Conservation (phyloP, 2,329 filamentous ascomycete genomes). For the Sphaerulina populicola region DNA sequence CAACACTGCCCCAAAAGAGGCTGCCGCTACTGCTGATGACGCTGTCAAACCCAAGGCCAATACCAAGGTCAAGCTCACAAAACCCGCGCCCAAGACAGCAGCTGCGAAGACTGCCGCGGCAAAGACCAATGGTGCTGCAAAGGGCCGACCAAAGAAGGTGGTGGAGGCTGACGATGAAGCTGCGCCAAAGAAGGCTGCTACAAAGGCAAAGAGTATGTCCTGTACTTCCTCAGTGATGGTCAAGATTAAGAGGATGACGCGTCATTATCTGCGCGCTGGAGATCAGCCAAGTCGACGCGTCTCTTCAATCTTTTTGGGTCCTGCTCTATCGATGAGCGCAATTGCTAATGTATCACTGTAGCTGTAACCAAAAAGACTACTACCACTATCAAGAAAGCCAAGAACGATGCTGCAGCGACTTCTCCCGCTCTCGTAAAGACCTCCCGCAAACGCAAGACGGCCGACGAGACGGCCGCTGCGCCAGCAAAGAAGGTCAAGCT, state of each 20-base stretch:
- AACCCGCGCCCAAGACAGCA: constrained; percentile 18
- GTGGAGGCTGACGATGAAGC: constrained; percentile 15
- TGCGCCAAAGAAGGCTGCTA: constrained; percentile 15
- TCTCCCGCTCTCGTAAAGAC: constrained; percentile 15
- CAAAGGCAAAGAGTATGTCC: constrained; percentile 19
- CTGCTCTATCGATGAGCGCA: constrained; percentile 12
- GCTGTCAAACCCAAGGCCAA: constrained; percentile 24
- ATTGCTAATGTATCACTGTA: constrained; percentile 21
- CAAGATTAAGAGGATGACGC: background rate
- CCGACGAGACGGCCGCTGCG: constrained; percentile 22
- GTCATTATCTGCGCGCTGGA: background rate
- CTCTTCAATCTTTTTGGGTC: constrained; percentile 6
- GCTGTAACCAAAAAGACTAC: constrained; percentile 22
- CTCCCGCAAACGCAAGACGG: constrained; percentile 26
- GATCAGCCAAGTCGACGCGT: constrained; percentile 11
- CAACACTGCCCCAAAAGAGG: constrained; percentile 14
- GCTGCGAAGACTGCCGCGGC: constrained; percentile 22
- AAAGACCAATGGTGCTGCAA: constrained; percentile 26
- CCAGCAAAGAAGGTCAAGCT: constrained; percentile 29
- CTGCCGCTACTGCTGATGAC: constrained; percentile 5
- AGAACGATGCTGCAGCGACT: constrained; percentile 3
- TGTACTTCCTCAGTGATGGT: background rate
- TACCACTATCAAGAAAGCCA: constrained; percentile 15
- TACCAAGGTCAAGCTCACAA: constrained; percentile 27
- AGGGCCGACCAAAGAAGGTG: constrained; percentile 13